phyloP scores from a whole-genome alignment of 2,329 filamentous ascomycete species.

The Arthrobotrys entomopaga region DNA sequence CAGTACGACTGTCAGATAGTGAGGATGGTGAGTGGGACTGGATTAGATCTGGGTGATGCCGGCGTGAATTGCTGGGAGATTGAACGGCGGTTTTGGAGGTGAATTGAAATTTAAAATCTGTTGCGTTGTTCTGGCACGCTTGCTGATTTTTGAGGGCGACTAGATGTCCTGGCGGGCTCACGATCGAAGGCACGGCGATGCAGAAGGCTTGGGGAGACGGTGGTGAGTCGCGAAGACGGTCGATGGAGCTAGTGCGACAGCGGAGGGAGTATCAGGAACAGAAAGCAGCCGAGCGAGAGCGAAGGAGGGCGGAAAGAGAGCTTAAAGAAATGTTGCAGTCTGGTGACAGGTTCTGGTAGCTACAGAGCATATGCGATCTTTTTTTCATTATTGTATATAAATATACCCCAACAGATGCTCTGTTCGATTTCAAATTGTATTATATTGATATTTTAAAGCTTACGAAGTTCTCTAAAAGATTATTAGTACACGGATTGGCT shows the following conservation, averaged over 20 bases:
- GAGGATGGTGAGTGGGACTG: constrained; percentile 31
- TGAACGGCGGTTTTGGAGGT: constrained; percentile 52
- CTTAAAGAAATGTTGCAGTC: constrained; percentile 39
- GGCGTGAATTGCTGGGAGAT: constrained; percentile 53
- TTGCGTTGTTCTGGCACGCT: constrained; percentile 4
- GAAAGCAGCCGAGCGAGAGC: constrained; percentile 32
- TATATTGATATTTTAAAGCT: too few species aligned
- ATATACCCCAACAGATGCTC: too few species aligned
- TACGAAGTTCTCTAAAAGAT: too few species aligned
- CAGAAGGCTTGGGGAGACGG: constrained; percentile 45
- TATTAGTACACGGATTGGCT: too few species aligned
- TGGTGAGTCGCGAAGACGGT: constrained; percentile 44
- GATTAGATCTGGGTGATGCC: constrained; percentile 39
- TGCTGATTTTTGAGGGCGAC: not conserved
- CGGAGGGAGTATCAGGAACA: constrained; percentile 27
- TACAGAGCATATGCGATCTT: not conserved
- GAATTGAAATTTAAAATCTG: not conserved
- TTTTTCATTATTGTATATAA: too few species aligned
- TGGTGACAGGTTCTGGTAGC: constrained; percentile 40
- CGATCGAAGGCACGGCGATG: constrained; percentile 43
- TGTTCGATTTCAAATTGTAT: too few species aligned
- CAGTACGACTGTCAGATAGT: constrained; percentile 54
- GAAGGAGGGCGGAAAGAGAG: constrained; percentile 35
- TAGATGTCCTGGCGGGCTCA: constrained; percentile 41
- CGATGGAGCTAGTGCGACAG: constrained; percentile 53